Evolutionary conservation across 2,329 filamentous ascomycete species (phyloP), one percentile per base, ranked within the genome.

Genomic region (Ampelomyces quisqualis): DNA sequence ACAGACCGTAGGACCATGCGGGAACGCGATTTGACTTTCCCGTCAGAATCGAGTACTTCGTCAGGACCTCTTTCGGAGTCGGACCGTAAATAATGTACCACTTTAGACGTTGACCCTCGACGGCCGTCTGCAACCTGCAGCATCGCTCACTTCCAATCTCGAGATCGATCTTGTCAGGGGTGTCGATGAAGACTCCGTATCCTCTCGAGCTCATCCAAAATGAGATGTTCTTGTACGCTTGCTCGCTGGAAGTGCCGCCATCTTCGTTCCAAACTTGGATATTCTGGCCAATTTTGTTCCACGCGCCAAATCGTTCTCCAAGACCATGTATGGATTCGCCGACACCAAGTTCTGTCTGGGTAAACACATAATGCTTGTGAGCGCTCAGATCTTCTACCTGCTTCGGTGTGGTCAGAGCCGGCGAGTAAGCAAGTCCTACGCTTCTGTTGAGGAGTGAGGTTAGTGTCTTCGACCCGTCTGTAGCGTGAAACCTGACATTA

Each of bases 101-200:
- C 67, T 86, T 85, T 35, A 90, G 62, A 10, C 83, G 73, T 66
- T 90, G 84, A 1, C 80, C 82, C 49, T 84, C 75, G 4, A 89
- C 77, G 31, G 79, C 81, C 2, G 83, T 82, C 67, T 89, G 85
- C 3, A 88, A 76, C 36, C 86, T 75, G 28, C 78, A 84, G 45
- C 80, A 82, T n/a, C 86, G 72, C 69, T 89, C 86, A 50, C 82
- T 87, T 3, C 86, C 85, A 43, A 90, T 76, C 62, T 89, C 86
- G 7, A 89, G 71, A 41, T 86, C 85, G 5, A 89, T 80, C 31
- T 77, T 78, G 15, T 84, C 84, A 0, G 84, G 76, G 5, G 81
- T 80, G 59, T 89, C 85, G 44, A 90, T 79, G 60, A 90, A 89
- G 21, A 90, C 73, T 14, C 86, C 86, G 60, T 90, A 90, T 0